phyloP scores from a whole-genome alignment of 73 alveolate genomes.

The Blepharisma stoltei region DNA sequence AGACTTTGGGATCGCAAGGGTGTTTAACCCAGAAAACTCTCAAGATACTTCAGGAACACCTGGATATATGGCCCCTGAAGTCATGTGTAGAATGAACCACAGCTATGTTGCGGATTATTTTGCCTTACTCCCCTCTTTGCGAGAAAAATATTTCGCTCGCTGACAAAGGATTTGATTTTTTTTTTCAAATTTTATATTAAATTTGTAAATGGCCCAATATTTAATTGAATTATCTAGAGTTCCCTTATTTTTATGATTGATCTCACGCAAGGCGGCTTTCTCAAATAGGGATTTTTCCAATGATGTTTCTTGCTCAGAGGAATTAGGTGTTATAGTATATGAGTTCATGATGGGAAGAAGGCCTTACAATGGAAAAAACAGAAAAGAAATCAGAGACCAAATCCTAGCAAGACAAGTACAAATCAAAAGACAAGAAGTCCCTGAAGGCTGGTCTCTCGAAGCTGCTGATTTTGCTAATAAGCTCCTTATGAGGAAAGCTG shows the following conservation, averaged over 20 bases:
- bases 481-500: conserved; percentile 70
- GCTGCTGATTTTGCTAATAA: conserved; percentile 92
- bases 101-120: conserved; percentile 77
- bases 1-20: conserved; percentile 86
- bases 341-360: conserved; percentile 78
- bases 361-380: conserved; percentile 83
- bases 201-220: too few species aligned
- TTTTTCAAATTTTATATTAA: too few species aligned
- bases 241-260: too few species aligned
- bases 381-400: conserved; percentile 74
- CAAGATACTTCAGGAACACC: conserved; percentile 88
- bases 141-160: too few species aligned
- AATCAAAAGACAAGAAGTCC: conserved; percentile 71
- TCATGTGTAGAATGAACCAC: conserved; percentile 69
- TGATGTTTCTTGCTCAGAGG: too few species aligned
- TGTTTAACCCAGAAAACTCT: conserved; percentile 74
- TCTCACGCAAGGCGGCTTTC: too few species aligned
- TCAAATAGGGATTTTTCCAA: too few species aligned
- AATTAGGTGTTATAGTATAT: conserved; percentile 82
- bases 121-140: too few species aligned
- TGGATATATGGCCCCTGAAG: conserved; percentile 89
- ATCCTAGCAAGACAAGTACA: conserved; percentile 61
- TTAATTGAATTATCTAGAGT: too few species aligned
- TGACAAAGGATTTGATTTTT: too few species aligned
- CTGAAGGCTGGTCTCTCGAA: conserved; percentile 93